phyloP scores from a whole-genome alignment of 139 green algal genomes.

The Chlorella sp. region DNA sequence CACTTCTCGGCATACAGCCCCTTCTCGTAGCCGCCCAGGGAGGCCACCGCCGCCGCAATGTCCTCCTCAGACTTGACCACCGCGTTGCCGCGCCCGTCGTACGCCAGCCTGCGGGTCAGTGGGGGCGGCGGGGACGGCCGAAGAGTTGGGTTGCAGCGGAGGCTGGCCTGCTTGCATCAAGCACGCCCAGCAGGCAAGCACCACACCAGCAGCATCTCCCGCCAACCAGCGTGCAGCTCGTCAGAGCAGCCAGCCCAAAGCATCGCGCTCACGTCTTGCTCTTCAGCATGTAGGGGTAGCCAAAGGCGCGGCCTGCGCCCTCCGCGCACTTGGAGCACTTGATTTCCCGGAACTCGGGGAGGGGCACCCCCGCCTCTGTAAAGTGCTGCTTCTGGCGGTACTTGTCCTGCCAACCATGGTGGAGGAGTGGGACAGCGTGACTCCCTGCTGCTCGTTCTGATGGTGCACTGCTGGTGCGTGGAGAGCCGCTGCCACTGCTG shows the following conservation, averaged over 20 bases:
- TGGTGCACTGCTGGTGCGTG: no score
- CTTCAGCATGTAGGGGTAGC: conserved; percentile 98
- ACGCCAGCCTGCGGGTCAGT: conserved; percentile 13
- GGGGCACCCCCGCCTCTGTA: conserved; percentile 66
- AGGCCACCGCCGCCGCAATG: conserved; percentile 64
- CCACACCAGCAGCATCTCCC: neutral
- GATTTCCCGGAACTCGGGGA: conserved; percentile 81
- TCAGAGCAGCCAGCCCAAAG: neutral
- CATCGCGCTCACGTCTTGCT: conserved; percentile 60
- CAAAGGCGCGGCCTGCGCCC: conserved; percentile 65
- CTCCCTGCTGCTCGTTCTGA: no score
- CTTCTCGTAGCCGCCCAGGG: conserved; percentile 76
- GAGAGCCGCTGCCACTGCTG: no score
- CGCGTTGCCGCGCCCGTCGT: conserved; percentile 80
- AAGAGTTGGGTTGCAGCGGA: neutral
- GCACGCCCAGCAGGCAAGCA: neutral
- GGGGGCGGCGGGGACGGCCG: neutral
- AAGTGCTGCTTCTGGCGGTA: conserved; percentile 96
- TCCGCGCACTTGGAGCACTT: conserved; percentile 50
- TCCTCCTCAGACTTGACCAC: conserved; percentile 67
- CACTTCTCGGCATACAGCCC: conserved; percentile 96
- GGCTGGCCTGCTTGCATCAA: neutral
- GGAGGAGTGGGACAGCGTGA: no score
- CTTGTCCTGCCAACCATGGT: conserved; percentile 77
- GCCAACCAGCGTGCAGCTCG: neutral